These are phyloP conservation scores for Millerozyma miso DNA, from an alignment of 805 yeast genomes.

Conservation along the genomic window DNA sequence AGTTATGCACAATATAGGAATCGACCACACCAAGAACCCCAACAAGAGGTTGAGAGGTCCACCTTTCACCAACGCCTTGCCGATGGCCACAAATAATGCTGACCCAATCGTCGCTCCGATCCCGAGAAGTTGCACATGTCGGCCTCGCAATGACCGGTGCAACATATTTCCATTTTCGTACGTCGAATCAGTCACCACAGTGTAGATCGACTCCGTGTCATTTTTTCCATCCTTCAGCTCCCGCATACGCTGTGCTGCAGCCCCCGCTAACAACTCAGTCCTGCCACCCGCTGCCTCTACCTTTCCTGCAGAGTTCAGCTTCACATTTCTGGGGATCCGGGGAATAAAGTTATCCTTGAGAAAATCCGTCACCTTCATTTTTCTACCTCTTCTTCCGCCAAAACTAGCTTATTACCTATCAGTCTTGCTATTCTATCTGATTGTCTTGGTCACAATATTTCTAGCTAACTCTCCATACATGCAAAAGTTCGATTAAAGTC, in stretches of 20 bases:
- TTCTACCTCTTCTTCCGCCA: neutral
- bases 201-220: constrained; percentile 12
- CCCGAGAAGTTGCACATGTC: constrained; percentile 77
- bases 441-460: too few relatives aligned
- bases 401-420: too few relatives aligned
- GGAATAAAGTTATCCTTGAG: constrained; percentile 12
- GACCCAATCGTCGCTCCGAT: constrained; percentile 84
- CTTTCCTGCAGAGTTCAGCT: neutral
- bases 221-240: constrained; percentile 1
- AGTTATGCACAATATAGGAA: constrained; percentile 64
- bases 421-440: too few relatives aligned
- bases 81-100: constrained; percentile 71
- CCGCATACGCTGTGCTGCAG: neutral
- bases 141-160: constrained; percentile 48
- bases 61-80: constrained; percentile 56
- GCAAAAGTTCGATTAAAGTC: neutral
- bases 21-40: constrained; percentile 64
- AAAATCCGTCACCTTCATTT: constrained; percentile 1
- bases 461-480: neutral
- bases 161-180: constrained; percentile 11
- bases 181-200: constrained; percentile 12
- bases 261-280: neutral
- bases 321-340: constrained; percentile 7
- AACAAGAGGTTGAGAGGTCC: constrained; percentile 70
- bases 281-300: neutral